Base-by-base conservation (phyloP, 139 green algal species). In the Chlamydomonas incerta region DNA sequence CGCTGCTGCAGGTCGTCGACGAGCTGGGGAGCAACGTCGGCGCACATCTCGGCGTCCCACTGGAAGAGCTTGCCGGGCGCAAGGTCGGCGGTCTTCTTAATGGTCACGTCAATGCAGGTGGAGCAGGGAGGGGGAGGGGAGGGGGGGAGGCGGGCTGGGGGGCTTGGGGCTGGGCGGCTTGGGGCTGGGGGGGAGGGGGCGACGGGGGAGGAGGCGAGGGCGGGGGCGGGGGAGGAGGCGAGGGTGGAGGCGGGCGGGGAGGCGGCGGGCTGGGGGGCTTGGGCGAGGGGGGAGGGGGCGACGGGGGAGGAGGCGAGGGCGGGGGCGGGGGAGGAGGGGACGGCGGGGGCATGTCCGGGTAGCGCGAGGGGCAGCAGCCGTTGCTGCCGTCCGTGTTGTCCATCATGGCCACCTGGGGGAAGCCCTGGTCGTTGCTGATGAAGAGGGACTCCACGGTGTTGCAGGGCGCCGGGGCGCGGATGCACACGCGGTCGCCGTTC, bases 331-430 rank as follows among this genome's bases (percentile, higher is more conserved):
- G 55, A 21, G 55, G 55, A 10, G 18, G 17, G 24, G 60, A 24
- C 20, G 60, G 60, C 24, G 60, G 60, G 18, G 60, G 60, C 60
- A 66, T 23, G 23, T 67, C 72, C 3, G 72, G 72, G 47, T 52
- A 80, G 26, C 72, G 50, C n/a, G 23, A 31, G n/a, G 72, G 72
- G 72, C 72, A 80, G 72, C 72, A 80, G 68, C 68, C 68, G 21
- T 37, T 74, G 26, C n/a, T 29, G 11, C 52, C 72, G 31, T 58
- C 72, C 9, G 47, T 68, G n/a, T 3, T 18, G 74, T 81, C 74
- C 13, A 81, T 24, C 52, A 81, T 13, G 0, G 74, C 23, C 31
- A 69, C 74, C 55, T 34, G 29, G 14, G 74, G 74, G 74, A 37
- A 69, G 5, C 74, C 66, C 9, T 55, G 20, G 55, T 62, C 21